phyloP scores from a whole-genome alignment of 2,329 filamentous ascomycete genomes.

The Microdochium bolleyi region DNA sequence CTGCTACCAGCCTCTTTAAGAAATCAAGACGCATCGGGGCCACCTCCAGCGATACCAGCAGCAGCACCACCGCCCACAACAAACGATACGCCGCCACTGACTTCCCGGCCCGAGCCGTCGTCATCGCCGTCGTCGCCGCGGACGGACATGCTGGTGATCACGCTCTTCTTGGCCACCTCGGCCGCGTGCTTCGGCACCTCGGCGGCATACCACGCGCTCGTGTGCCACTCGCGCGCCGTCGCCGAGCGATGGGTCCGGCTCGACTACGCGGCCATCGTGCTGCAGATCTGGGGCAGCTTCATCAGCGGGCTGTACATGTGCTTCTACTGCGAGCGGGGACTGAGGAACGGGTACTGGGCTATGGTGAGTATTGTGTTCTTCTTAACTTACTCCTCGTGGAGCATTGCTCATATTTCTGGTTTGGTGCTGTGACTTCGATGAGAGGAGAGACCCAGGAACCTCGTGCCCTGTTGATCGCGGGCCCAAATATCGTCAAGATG shows the following conservation, averaged over 20 bases:
- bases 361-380: constrained; percentile 17
- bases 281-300: constrained; percentile 28
- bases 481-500: too few species aligned
- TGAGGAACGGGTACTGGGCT: constrained; percentile 23
- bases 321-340: constrained; percentile 27
- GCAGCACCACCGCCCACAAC: too few species aligned
- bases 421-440: too few species aligned
- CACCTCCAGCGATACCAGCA: too few species aligned
- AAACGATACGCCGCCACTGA: too few species aligned
- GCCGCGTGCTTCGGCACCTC: constrained; percentile 27
- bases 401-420: too few species aligned
- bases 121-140: constrained; percentile 3
- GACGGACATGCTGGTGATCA: constrained; percentile 28
- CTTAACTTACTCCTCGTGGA: too few species aligned
- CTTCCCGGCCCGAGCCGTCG: constrained; percentile 7
- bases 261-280: constrained; percentile 28
- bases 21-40: too few species aligned
- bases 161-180: constrained; percentile 26
- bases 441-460: too few species aligned
- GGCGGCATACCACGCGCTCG: constrained; percentile 28
- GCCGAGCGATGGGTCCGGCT: constrained; percentile 26
- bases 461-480: too few species aligned
- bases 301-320: constrained; percentile 28
- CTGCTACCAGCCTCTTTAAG: too few species aligned
- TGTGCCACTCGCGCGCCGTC: constrained; percentile 26